Percentiles rank a stretch among this genome's conserved stretches.
Evolutionary conservation across 225 moss, liverwort and hornwort genomes (phyloP).

Genomic region (Antitrichia curtipendula): DNA sequence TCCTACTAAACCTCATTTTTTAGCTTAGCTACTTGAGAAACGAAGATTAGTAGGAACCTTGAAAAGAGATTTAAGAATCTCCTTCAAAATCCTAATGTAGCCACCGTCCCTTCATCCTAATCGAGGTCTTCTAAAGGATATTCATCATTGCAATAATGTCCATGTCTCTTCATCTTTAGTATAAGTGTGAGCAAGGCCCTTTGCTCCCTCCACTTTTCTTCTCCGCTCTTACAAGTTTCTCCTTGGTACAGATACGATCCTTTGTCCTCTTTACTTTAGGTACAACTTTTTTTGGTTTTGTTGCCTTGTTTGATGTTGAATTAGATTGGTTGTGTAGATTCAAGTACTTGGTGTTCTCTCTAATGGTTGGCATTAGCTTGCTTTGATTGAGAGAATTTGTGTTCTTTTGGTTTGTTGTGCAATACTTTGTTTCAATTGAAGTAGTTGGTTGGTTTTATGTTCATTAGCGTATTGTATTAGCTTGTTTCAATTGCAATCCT

Average conservation of each 20-base stretch:
- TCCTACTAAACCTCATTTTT: neutral
- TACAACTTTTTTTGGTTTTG: neutral
- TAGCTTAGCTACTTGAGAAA: neutral
- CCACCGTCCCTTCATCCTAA: neutral
- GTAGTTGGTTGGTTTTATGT: neutral
- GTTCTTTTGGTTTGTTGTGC: neutral
- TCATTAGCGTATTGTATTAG: too few species aligned
- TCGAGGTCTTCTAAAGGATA: neutral
- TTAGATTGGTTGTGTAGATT: neutral
- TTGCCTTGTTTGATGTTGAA: neutral
- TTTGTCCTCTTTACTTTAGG: too few species aligned
- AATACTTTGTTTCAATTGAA: neutral
- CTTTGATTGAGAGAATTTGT: neutral
- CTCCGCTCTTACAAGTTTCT: neutral
- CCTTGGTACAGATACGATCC: neutral
- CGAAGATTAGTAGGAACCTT: neutral
- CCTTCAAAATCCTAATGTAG: neutral
- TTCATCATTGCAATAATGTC: neutral
- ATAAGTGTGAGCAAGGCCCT: neutral
- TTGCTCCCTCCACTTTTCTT: neutral
- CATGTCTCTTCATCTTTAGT: neutral
- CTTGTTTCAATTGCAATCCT: neutral
- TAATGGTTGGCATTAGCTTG: neutral
- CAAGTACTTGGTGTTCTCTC: neutral
- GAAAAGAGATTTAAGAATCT: neutral